A percentile compares a stretch with the other conserved stretches of the same genome.
phyloP scores from a whole-genome alignment of 352 stramenopile species.

The Globisporangium cylindrosporum region DNA sequence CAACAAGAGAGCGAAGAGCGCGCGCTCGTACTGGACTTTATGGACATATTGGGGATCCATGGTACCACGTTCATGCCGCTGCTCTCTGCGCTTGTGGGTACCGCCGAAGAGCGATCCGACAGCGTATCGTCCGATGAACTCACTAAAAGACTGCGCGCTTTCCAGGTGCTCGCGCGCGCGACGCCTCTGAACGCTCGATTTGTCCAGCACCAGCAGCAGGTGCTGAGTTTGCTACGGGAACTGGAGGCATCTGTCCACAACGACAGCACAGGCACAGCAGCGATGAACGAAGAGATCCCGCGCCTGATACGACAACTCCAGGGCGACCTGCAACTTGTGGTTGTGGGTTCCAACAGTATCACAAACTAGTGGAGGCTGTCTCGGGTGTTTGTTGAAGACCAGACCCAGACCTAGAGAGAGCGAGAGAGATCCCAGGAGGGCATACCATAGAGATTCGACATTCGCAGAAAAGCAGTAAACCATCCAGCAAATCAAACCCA shows the following conservation, averaged over 20 bases:
- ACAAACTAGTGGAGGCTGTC: constrained; percentile 2
- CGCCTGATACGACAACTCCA: constrained; percentile 49
- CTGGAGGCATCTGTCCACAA: constrained; percentile 19
- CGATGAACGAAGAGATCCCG: constrained; percentile 32
- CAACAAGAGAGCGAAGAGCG: constrained; percentile 14
- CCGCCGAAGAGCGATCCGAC: constrained; percentile 12
- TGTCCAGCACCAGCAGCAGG: constrained; percentile 32
- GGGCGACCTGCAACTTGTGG: constrained; percentile 59
- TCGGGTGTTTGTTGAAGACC: too few species aligned
- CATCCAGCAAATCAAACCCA: too few species aligned
- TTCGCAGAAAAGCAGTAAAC: too few species aligned
- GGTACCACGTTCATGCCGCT: constrained; percentile 20
- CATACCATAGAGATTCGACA: too few species aligned
- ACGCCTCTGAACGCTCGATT: constrained; percentile 32
- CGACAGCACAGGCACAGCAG: constrained; percentile 12
- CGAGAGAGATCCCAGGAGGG: too few species aligned
- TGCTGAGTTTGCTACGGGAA: constrained; percentile 22
- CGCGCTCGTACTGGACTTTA: constrained; percentile 21
- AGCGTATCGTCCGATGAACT: constrained; percentile 13
- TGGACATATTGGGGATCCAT: constrained; percentile 19
- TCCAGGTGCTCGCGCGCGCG: constrained; percentile 53
- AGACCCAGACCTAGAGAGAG: too few species aligned
- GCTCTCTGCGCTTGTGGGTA: constrained; percentile 17
- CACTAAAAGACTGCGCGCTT: constrained; percentile 30
- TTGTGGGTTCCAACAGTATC: constrained; percentile 24